Base-by-base conservation (phyloP, 192 early-diverging fungal genomes). In the Spizellomyces sp. region DNA sequence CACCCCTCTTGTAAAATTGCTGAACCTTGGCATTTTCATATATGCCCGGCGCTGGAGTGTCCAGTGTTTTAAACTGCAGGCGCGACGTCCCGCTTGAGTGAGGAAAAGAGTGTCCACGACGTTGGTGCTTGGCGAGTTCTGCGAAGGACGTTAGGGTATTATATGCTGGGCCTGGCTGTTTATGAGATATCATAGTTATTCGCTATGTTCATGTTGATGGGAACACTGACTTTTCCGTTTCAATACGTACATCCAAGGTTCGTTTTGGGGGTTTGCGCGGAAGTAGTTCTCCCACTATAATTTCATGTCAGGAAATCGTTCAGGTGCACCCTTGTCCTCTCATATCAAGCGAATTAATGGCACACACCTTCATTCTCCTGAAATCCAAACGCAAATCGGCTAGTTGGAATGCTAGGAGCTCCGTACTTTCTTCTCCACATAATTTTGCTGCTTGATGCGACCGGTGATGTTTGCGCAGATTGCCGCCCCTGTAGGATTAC, bases 371-470 rank as follows among this genome's bases (percentile, higher is more conserved):
- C 69, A 45, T 77, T 84, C 61, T 86, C 84, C 58, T 84, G 80
- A 58, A 83, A 86, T 22, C 84, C 84, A 64, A 79, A 83, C 15
- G 80, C 80, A 4, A 45, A 67, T 22, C 73, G 9, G 9, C 80
- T 75, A 43, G 71, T 60, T 8, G 84, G 84, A 58, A 86, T 86
- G 66, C 77, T 79, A 9, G 84, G 84, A 14, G 84, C 81, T 0
- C 83, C 70, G 58, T 84, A 77, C 62, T 86, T 86, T 45, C 84
- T n/a, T 64, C 66, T 70, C 84, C 84, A 86, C 45, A 79, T 68
- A 21, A 86, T 81, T 44, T 75, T 70, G 36, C 22, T 54, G 14
- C 17, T 54, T 12, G 12, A n/a, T 12, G 1, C 50, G 17, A 19
- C 50, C 2, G 50, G 14, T 54, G 50, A 54, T 2, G 50, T 12